Percentiles rank a stretch among this genome's conserved stretches.
phyloP scores from a whole-genome alignment of 1,139 yeast genomes.

The Candida sanyaensis region DNA sequence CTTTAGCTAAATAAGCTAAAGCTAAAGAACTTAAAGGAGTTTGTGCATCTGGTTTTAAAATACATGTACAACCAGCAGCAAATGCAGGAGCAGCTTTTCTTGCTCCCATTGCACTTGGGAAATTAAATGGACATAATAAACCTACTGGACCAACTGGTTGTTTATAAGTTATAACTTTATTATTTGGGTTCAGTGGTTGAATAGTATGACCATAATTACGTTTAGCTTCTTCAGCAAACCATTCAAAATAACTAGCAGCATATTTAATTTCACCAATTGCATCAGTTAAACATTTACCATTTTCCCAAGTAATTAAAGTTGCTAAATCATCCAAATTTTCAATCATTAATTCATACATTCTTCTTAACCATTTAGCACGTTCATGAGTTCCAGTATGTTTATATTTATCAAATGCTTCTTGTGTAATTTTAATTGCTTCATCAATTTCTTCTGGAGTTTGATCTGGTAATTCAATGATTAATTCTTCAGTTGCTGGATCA shows the following conservation, averaged over 20 bases:
- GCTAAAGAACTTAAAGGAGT: slow-evolving; percentile 49
- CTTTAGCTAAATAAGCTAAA: slow-evolving; percentile 42
- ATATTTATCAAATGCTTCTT: slow-evolving; percentile 59
- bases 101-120: slow-evolving; percentile 52
- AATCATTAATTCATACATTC: slow-evolving; percentile 46
- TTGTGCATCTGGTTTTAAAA: slow-evolving; percentile 49
- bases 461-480: slow-evolving; percentile 58
- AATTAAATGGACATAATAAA: slow-evolving; percentile 49
- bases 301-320: slow-evolving; percentile 43
- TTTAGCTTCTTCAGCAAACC: slow-evolving; percentile 48
- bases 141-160: slow-evolving; percentile 55
- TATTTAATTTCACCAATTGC: slow-evolving; percentile 44
- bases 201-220: slow-evolving; percentile 43
- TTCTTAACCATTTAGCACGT: slow-evolving; percentile 66
- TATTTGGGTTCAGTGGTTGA: slow-evolving; percentile 40
- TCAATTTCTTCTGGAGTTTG: slow-evolving; percentile 57
- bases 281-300: slow-evolving; percentile 44
- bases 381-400: slow-evolving; percentile 63
- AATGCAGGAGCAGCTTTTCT: slow-evolving; percentile 50
- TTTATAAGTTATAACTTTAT: slow-evolving; percentile 41
- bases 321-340: slow-evolving; percentile 47
- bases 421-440: slow-evolving; percentile 62
- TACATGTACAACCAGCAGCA: slow-evolving; percentile 51
- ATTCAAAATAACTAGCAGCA: slow-evolving; percentile 47
- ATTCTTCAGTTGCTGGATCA: slow-evolving; percentile 73